Base-by-base conservation (phyloP, 257 asterid genomes). In the Anisodus acutangulus region DNA sequence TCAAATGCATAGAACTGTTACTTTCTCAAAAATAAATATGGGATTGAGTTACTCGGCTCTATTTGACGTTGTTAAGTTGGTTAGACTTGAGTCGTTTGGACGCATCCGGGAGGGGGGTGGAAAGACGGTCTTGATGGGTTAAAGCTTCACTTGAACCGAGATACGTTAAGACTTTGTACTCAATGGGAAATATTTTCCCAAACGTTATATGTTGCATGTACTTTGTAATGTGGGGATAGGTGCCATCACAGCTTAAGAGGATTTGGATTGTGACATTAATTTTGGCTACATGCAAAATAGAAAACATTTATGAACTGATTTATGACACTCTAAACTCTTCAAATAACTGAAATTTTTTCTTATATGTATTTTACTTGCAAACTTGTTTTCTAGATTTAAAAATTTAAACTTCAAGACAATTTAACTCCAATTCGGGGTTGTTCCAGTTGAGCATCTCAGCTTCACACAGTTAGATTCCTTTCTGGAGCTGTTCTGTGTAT, bases 381-480 rank as follows among this genome's bases (percentile, higher is more conserved):
- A 31, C 35, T 31, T 31, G 35, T 31, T 31, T 31, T 31, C 35
- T 31, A 31, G 45, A 22, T 49, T 22, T 22, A 49, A 49, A 71
- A 71, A 4, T 45, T 71, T 71, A 9, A 74, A 49, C 62, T 22
- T 74, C 79, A 43, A 41, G 79, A 17, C 31, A 70, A 43, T 70
- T 41, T 17, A 41, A 70, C 55, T 17, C 79, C 37, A 39, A 69
- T 4, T 70, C 12, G 37, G 16, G 17, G 57, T 45, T 51, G 81
- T 22, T 76, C 81, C 81, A 51, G 81, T 51, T 76, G 81, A 76
- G 47, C 64, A 49, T 74, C 62, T 74, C 45, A 76, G 81, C 64
- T 51, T 51, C 12, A 10, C 60, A 72, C 60, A 74, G 43, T 76
- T 49, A 49, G 19, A 76, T 76, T 22, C 47, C 47, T 76, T 53